phyloP scores from a whole-genome alignment of 371 early-diverging fungal genomes.

The Smittium mucronatum region DNA sequence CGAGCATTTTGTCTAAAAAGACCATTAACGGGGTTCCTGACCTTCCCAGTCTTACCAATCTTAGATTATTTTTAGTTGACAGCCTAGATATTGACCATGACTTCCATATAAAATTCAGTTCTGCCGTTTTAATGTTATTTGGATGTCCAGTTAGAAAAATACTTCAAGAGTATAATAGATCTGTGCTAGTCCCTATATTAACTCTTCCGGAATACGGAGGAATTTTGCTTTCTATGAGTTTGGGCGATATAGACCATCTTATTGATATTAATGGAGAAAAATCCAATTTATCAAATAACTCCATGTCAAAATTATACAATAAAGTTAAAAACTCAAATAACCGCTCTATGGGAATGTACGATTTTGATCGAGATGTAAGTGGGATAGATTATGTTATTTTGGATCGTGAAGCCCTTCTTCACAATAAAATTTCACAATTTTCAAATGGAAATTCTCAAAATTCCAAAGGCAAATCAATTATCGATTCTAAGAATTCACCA shows the following conservation, averaged over 20 bases:
- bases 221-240: slow-evolving; percentile 40
- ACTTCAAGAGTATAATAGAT: slow-evolving; percentile 27
- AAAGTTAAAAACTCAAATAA: neutral
- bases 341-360: neutral
- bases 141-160: slow-evolving; percentile 35
- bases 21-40: slow-evolving; percentile 19
- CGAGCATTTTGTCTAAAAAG: slow-evolving; percentile 37
- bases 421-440: neutral
- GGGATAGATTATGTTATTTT: neutral
- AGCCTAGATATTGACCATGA: slow-evolving; percentile 45
- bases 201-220: slow-evolving; percentile 67
- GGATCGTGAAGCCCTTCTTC: neutral
- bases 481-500: neutral
- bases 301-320: neutral
- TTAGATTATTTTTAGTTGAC: slow-evolving; percentile 60
- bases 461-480: neutral
- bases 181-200: slow-evolving; percentile 51
- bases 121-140: slow-evolving; percentile 45
- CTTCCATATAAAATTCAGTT: slow-evolving; percentile 46
- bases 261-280: neutral
- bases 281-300: neutral
- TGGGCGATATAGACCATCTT: slow-evolving; percentile 13
- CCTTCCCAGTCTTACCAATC: slow-evolving; percentile 41
- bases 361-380: slow-evolving; percentile 1
- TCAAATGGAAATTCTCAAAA: neutral